Evolutionary conservation across 1,284 basidiomycete genomes (phyloP), one percentile per base, ranked within the genome.

Genomic region (Mrakiaceae sp.): DNA sequence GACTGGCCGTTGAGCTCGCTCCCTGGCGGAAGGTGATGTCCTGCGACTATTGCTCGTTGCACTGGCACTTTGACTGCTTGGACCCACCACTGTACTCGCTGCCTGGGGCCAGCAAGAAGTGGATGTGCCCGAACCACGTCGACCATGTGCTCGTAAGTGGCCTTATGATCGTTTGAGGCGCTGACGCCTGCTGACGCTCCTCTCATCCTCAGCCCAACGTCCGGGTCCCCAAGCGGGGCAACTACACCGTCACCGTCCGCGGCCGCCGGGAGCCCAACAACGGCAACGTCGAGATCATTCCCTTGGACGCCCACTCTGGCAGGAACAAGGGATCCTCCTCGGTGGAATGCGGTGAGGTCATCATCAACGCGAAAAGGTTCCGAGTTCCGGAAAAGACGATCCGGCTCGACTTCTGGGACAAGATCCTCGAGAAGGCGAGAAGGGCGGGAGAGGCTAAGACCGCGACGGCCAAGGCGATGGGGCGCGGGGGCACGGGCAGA

Each of bases 11-110:
- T 58, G 73, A 73, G 4, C 72, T 72, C 49, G 70, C 73, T 5
- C 60, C 71, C 44, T 75, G 73, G 72, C 76, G 81, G 51, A 76
- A 76, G 54, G 92, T 98, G 58, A 80, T 97, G 68, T 90, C 90
- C 48, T 99, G 95, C 76, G 96, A 98, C 78, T 93, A 94, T 73
- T 99, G 96, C 77, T 81, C 83, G 66, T 81, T 95, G 64, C 89
- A 95, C 75, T 99, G 95, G 90, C 95, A 99, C 75, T 82, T 98
- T 64, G 95, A 98, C 74, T 99, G 95, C 73, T 79, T 98, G 47
- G 86, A 89, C 70, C 96, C 95, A 16, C 95, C 96, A 2, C 79
- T 97, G 70, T 80, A 87, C 27, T 81, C 81, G 56, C 87, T 98
- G 83, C 96, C 96, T 3, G 82, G 87, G 42, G 84, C 87, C 64